A percentile compares a stretch with the other conserved stretches of the same genome.
These are phyloP conservation scores for Flammula alnicola DNA, from an alignment of 1,284 basidiomycete species.

Conservation along the genomic window DNA sequence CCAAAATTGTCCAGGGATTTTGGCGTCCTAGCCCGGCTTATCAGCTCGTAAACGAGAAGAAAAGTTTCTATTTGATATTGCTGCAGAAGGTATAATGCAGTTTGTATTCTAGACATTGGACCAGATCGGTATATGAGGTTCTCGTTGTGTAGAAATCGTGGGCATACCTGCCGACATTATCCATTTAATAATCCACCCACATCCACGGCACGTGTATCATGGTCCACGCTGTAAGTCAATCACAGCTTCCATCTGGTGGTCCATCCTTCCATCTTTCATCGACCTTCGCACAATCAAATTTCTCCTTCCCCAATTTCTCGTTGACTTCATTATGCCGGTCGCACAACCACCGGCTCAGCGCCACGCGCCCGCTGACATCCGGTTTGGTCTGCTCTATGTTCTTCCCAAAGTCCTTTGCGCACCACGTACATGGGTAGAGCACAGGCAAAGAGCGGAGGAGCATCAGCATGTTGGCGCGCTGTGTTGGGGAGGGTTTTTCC, in stretches of 20 bases:
- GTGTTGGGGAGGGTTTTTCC: conserved; percentile 67
- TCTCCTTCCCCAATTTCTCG: conserved; percentile 78
- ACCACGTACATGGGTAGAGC: conserved; percentile 87
- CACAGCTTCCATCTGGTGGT: conserved; percentile 84
- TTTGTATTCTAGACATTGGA: too few species aligned
- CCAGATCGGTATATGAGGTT: too few species aligned
- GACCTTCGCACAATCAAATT: conserved; percentile 81
- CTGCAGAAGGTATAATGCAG: too few species aligned
- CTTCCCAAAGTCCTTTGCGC: conserved; percentile 80
- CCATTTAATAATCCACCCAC: too few species aligned
- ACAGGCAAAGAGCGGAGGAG: conserved; percentile 78
- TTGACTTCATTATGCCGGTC: conserved; percentile 93
- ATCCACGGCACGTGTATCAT: too few species aligned
- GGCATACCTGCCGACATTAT: too few species aligned
- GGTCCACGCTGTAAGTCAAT: too few species aligned
- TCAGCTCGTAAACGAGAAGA: too few species aligned
- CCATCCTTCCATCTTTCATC: conserved; percentile 93
- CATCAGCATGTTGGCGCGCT: conserved; percentile 81
- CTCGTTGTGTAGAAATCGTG: too few species aligned
- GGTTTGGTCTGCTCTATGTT: conserved; percentile 72
- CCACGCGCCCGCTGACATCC: conserved; percentile 70
- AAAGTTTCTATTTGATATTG: too few species aligned
- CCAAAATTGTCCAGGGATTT: too few species aligned
- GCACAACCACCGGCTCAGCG: conserved; percentile 86
- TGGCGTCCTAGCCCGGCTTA: too few species aligned